These are phyloP conservation scores for Metarhizium anisopliae DNA, from an alignment of 2,329 filamentous ascomycete genomes.

Conservation along the genomic window DNA sequence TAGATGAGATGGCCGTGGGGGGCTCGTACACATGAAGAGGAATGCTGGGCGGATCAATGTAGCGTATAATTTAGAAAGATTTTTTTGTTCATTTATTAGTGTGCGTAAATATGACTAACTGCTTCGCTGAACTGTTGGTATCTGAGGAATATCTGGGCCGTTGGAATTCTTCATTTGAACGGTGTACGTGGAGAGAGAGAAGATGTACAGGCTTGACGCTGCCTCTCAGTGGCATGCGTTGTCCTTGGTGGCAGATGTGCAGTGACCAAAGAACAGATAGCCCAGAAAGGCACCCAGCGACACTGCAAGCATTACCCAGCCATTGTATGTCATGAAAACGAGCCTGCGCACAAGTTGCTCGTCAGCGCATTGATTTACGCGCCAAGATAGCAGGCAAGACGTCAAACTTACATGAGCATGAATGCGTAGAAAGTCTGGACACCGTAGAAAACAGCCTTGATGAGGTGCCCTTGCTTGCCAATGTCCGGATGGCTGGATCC, in stretches of 20 bases:
- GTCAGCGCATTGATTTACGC: not conserved
- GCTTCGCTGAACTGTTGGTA: not conserved
- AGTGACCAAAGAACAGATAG: slow-evolving; percentile 71
- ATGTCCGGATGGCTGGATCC: slow-evolving; percentile 58
- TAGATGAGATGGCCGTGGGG: not conserved
- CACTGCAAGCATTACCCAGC: slow-evolving; percentile 91
- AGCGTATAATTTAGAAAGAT: too few species aligned
- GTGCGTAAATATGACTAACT: not conserved
- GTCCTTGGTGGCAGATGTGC: slow-evolving; percentile 65
- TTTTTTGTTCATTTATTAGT: not conserved
- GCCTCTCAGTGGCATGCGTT: slow-evolving; percentile 74
- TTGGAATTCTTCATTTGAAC: too few species aligned
- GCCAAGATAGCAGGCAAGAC: not conserved
- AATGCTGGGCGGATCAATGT: not conserved
- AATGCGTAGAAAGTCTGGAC: slow-evolving; percentile 97
- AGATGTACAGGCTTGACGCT: not conserved
- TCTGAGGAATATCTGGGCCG: too few species aligned
- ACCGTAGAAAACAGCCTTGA: slow-evolving; percentile 79
- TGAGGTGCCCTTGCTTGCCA: slow-evolving; percentile 60
- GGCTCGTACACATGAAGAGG: not conserved
- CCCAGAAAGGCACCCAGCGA: slow-evolving; percentile 82
- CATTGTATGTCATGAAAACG: slow-evolving; percentile 99
- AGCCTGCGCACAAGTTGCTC: slow-evolving; percentile 49
- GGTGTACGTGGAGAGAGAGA: not conserved
- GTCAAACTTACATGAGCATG: slow-evolving; percentile 81